These are phyloP conservation scores for Clonostachys rhizophaga DNA, from an alignment of 2,329 filamentous ascomycete genomes.

Conservation along the genomic window DNA sequence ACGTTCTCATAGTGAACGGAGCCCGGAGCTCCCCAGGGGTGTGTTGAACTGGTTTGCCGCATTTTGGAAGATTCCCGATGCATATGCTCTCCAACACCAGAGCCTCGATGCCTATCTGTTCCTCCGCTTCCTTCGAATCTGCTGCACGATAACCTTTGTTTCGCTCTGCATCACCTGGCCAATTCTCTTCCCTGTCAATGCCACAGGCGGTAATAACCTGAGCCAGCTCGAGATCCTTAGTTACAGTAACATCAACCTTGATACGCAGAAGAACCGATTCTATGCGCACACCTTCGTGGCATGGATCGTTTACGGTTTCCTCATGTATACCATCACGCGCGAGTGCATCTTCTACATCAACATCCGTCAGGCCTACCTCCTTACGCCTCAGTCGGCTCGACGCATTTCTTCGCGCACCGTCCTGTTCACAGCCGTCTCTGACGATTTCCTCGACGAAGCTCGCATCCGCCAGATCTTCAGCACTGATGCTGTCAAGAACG, in stretches of 20 bases:
- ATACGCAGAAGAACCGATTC: conserved; percentile 57
- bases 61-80: conserved; percentile 64
- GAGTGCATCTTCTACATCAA: conserved; percentile 94
- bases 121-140: conserved; percentile 76
- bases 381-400: conserved; percentile 76
- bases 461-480: conserved; percentile 77
- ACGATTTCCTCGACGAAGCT: conserved; percentile 67
- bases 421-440: conserved; percentile 83
- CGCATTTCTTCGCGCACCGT: conserved; percentile 88
- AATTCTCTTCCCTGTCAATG: conserved; percentile 78
- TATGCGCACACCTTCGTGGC: conserved; percentile 80
- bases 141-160: conserved; percentile 72
- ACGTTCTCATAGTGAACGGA: conserved; percentile 42
- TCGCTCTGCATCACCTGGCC: conserved; percentile 83
- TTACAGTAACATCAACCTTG: conserved; percentile 36
- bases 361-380: conserved; percentile 86
- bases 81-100: conserved; percentile 79
- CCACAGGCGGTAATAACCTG: conserved; percentile 65
- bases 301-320: conserved; percentile 80
- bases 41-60: conserved; percentile 57
- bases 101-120: conserved; percentile 87
- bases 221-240: conserved; percentile 53
- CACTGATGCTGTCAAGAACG: conserved; percentile 67
- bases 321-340: conserved; percentile 84
- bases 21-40: conserved; percentile 49